These are phyloP conservation scores for Aspergillus novofumigatus DNA, from an alignment of 2,329 filamentous ascomycete genomes.

Conservation along the genomic window DNA sequence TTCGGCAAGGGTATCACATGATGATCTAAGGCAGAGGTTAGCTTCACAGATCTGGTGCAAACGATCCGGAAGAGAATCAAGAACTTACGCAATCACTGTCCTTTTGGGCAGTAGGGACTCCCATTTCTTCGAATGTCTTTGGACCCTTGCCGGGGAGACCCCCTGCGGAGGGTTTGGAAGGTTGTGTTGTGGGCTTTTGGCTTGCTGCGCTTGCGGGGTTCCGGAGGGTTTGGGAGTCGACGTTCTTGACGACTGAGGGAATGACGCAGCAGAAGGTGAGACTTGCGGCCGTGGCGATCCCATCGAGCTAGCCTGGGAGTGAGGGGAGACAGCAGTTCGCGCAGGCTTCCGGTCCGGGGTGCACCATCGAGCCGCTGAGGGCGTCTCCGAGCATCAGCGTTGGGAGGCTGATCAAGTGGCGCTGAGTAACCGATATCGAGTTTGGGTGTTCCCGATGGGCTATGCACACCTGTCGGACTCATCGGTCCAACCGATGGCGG, in stretches of 20 bases:
- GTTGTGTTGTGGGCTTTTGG: conserved; percentile 33
- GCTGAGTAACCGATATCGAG: conserved; percentile 47
- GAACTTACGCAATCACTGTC: conserved; percentile 83
- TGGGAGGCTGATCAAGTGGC: conserved; percentile 36
- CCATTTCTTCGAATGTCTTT: conserved; percentile 98
- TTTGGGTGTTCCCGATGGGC: conserved; percentile 30
- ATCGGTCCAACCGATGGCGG: conserved; percentile 26
- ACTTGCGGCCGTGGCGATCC: conserved; percentile 23
- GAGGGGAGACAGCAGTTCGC: conserved; percentile 27
- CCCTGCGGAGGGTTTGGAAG: conserved; percentile 20
- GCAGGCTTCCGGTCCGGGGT: conserved; percentile 29
- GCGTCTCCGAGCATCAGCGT: conserved; percentile 27
- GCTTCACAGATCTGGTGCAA: conserved; percentile 1
- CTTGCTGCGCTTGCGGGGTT: conserved; percentile 26
- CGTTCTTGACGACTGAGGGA: conserved; percentile 31
- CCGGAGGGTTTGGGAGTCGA: conserved; percentile 37
- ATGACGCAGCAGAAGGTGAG: conserved; percentile 29
- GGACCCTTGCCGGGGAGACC: conserved; percentile 67
- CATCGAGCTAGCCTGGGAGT: conserved; percentile 17
- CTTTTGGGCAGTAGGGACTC: conserved; percentile 75
- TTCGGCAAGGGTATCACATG: conserved; percentile 37
- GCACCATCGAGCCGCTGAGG: conserved; percentile 25
- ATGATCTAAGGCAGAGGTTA: conserved; percentile 29
- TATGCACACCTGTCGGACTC: conserved; percentile 26
- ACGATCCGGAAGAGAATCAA: background rate